Evolutionary conservation across 2,329 filamentous ascomycete genomes (phyloP), one percentile per base, ranked within the genome.

Genomic region (Chaetomiaceae sp.): DNA sequence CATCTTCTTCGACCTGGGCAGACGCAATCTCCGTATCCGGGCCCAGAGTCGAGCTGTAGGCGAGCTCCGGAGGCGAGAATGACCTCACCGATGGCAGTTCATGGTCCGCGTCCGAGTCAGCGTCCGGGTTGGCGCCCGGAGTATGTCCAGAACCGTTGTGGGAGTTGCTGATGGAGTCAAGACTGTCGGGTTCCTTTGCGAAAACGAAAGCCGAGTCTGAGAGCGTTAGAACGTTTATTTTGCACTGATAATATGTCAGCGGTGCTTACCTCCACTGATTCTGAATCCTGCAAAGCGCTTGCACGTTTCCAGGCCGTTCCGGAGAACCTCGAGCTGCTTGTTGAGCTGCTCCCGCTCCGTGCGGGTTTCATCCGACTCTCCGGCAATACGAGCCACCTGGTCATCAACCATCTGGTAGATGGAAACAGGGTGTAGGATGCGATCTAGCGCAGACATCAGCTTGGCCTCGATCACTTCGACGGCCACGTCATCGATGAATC

Each of bases 401-500:
- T 71, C 67, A 5, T 59, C 37, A 0, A 64, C 6, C 71, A 77
- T 75, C 5, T 57, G 47, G 47, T 60, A 68, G 17, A 76, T 68
- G 3, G 62, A 62, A 1, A 70, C 51, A 0, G 75, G 73, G 0
- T 71, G 71, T 9, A 77, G 63, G 15, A 77, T 72, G 17, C 65
- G 59, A 5, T 60, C 29, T 1, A 77, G 64, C 4, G 55, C 61
- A 1, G 61, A 59, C 19, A 76, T 53, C 7, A 76, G 65, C 37
- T 71, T 68, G 4, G 56, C 57, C 58, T 78, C 75, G 14, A 78
- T 66, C 1, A 72, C 69, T 54, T 75, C 64, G 19, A 73, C 65
- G 8, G 73, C 66, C 4, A 77, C 59, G 33, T 74, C 69, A 22
- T 77, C 74, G 22, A 74, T 57, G 55, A 78, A 73, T 1, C 69